Base-by-base conservation (phyloP, 345 rosid species). In the Corchorus capsularis region DNA sequence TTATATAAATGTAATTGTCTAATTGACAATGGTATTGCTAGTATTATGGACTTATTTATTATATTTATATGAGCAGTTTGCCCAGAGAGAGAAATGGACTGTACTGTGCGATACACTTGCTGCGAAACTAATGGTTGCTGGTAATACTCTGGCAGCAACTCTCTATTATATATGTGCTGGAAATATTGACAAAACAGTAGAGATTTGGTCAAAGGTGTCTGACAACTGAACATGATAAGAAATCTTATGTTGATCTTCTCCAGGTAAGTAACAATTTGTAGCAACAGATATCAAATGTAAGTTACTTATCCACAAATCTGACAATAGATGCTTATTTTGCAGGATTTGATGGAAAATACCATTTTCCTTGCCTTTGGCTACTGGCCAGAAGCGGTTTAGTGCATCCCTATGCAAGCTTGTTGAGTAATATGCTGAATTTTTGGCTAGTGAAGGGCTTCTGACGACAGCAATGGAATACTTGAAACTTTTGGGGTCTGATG, bases 281-380 rank as follows among this genome's bases (percentile, higher is more conserved):
- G 37, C 72, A 70, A 55, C 60, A 8, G 45, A 73, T 45, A 45
- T 9, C 63, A 27, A 64, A 16, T 10, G 12, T 49, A 34, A 66
- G 27, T 68, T 76, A 63, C 76, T 60, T 62, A 55, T 57, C 41
- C 69, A 37, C 62, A 41, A 32, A 41, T 37, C 67, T 83, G 69
- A 59, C 65, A 20, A 39, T 64, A 54, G 57, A 70, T 70, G 19
- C 16, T 79, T 79, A 34, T 75, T 82, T 78, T 49, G 45, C 84
- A 96, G 99, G 99, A 96, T 83, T 87, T 96, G 83, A 96, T 94
- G 99, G 99, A 96, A 86, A 96, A 96, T 87, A 96, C 99, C 59
- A 93, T 94, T 54, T 97, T 90, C 62, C 90, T 96, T 84, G 95
- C 95, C 75, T 85, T 85, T 96, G 88, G 99, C 98, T 73, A 91